Base-by-base conservation (phyloP, 441 rosid species). In the Viola pubescens region DNA sequence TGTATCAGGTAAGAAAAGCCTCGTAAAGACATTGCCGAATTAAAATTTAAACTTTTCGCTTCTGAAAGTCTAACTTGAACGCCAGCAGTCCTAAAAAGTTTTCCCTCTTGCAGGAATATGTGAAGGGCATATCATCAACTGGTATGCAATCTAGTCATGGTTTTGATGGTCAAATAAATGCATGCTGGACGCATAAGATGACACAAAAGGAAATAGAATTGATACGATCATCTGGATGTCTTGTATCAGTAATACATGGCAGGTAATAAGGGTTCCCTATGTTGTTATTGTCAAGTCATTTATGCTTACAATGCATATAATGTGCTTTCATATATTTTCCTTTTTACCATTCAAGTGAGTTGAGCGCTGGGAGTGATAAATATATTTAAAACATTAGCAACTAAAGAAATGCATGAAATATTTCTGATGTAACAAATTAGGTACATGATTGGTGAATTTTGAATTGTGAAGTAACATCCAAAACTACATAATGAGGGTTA, bases 141-240 rank as follows among this genome's bases (percentile, higher is more conserved):
- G 98, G 99, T 48, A 88, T 94, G 97, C 99, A 94, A 70, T 85
- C 90, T 41, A 83, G 57, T 48, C 42, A 57, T 58, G 99, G 99
- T 62, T 86, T 94, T 72, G 90, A 88, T 47, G 98, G 98, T 59
- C 99, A 94, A 76, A 39, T 88, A 54, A 86, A 82, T 73, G 98
- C 99, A 26, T 94, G 99, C 73, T 94, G 99, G 99, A 80, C 73
- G 48, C 99, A 94, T 72, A 84, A 77, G 71, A 60, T 94, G 75
- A 75, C 88, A 55, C 72, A 39, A 62, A 58, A 62, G 58, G 99
- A 91, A 56, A 76, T 85, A 8, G 88, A 86, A 64, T 12, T 9
- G 5, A 88, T 88, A 54, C 81, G 88, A 3, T 77, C 89, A 0
- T 79, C 74, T 61, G 94, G 85, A 63, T 87, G 90, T 77, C 99